phyloP scores from a whole-genome alignment of 768 basidiomycete genomes.

The Sporobolomyces phaffii region DNA sequence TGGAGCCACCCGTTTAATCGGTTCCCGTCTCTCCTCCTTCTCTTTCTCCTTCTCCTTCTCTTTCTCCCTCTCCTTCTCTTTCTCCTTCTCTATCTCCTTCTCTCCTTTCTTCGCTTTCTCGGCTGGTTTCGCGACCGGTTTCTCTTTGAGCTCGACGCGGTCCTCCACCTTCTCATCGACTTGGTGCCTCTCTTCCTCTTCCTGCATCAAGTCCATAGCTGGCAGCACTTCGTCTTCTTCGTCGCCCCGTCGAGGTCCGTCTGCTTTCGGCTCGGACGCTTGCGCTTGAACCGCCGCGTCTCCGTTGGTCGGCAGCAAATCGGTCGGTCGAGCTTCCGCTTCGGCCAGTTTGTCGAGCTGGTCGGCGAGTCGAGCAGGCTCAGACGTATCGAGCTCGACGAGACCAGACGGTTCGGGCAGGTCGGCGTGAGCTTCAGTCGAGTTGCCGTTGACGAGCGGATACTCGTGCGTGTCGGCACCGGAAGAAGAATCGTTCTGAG shows the following conservation, averaged over 20 bases:
- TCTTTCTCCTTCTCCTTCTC: not conserved
- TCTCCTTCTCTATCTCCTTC: not conserved
- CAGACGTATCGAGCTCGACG: constrained; percentile 25
- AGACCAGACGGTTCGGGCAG: constrained; percentile 17
- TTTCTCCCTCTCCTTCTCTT: constrained; percentile 1
- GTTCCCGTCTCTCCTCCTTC: constrained; percentile 1
- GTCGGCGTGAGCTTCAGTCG: not conserved
- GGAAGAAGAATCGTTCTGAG: constrained; percentile 3
- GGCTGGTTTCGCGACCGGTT: constrained; percentile 43
- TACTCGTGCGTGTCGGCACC: not conserved
- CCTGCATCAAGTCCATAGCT: no score
- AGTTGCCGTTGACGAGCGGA: constrained; percentile 15
- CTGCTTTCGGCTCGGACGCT: no score
- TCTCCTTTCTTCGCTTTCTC: constrained; percentile 45
- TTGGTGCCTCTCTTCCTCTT: no score
- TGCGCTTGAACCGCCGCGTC: no score
- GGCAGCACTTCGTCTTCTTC: no score
- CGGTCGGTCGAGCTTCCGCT: not conserved
- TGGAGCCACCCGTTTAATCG: constrained; percentile 2
- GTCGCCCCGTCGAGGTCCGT: no score
- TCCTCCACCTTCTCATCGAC: no score
- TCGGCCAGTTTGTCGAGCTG: constrained; percentile 15
- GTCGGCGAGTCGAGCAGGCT: not conserved
- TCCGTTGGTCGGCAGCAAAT: no score
- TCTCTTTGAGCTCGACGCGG: no score